These are phyloP conservation scores for Eustoma russellianum DNA, from an alignment of 257 asterid genomes.

Conservation along the genomic window DNA sequence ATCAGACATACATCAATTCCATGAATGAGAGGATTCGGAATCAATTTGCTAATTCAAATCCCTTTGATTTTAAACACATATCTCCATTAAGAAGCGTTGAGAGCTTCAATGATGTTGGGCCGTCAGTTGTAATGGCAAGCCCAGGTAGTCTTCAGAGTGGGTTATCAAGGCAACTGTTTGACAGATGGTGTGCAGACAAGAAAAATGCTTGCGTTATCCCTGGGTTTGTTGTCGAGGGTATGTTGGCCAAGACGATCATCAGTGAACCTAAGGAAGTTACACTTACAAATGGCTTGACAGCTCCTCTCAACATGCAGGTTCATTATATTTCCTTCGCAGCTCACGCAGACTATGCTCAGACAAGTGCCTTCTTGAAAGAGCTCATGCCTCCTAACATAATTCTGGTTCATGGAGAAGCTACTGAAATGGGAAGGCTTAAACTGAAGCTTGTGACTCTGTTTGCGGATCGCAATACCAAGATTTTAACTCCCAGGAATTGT, in stretches of 20 bases:
- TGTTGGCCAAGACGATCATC: constrained; percentile 80
- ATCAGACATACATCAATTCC: constrained; percentile 84
- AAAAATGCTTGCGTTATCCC: constrained; percentile 85
- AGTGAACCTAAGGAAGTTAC: constrained; percentile 93
- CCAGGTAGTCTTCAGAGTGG: constrained; percentile 98
- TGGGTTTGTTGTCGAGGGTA: constrained; percentile 83
- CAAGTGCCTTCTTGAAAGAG: constrained; percentile 84
- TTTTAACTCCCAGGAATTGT: constrained; percentile 84
- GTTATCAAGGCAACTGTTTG: constrained; percentile 85
- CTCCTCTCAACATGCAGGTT: constrained; percentile 78
- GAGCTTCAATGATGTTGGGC: constrained; percentile 76
- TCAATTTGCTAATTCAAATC: constrained; percentile 62
- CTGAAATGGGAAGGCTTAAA: constrained; percentile 86
- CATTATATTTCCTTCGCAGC: constrained; percentile 96
- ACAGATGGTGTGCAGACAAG: constrained; percentile 88
- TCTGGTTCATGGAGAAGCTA: constrained; percentile 85
- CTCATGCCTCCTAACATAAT: constrained; percentile 96
- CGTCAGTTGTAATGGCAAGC: constrained; percentile 92
- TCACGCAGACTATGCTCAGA: constrained; percentile 89
- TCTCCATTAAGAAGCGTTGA: constrained; percentile 76
- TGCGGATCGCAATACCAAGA: constrained; percentile 78
- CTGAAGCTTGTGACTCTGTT: constrained; percentile 80
- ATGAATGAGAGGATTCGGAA: constrained; percentile 90
- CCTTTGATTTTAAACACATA: constrained; percentile 87
- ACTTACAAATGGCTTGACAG: constrained; percentile 78